Conservation (phyloP, 495 filamentous ascomycete genomes). For the Apiosordaria backusii region DNA sequence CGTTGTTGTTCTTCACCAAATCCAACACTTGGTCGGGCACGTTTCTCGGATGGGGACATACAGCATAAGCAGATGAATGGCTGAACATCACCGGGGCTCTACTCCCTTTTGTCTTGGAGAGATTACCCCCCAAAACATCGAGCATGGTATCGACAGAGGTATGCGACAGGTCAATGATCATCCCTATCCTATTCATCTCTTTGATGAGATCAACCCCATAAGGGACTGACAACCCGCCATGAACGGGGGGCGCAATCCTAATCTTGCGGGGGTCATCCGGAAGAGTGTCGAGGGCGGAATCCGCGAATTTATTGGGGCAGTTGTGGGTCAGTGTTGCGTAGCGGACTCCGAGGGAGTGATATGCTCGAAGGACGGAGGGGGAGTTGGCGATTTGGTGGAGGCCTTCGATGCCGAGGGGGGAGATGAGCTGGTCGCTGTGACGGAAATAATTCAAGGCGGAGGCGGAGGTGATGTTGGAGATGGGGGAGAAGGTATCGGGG, state of each 20-base stretch:
- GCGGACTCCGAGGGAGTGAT: conserved; percentile 74
- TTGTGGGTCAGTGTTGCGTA: conserved; percentile 92
- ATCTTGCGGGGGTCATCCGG: conserved; percentile 23
- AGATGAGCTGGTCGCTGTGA: conserved; percentile 51
- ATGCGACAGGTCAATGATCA: conserved; percentile 75
- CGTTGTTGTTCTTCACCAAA: conserved; percentile 56
- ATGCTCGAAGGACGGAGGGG: conserved; percentile 68
- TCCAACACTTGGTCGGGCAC: conserved; percentile 68
- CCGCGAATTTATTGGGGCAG: conserved; percentile 88
- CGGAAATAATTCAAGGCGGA: conserved; percentile 59
- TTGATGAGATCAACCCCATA: conserved; percentile 60
- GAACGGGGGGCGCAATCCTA: conserved; percentile 47
- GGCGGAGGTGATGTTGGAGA: conserved; percentile 47
- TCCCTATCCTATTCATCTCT: conserved; percentile 79
- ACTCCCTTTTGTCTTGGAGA: conserved; percentile 46
- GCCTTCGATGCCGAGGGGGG: conserved; percentile 81
- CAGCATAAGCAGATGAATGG: conserved; percentile 61
- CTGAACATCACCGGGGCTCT: conserved; percentile 70
- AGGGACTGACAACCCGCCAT: conserved; percentile 62
- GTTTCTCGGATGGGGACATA: conserved; percentile 70
- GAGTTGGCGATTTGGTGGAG: conserved; percentile 94
- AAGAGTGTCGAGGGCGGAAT: conserved; percentile 63
- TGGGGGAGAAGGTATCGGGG: conserved; percentile 64
- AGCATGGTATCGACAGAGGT: conserved; percentile 65
- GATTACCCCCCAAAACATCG: conserved; percentile 55